These are phyloP conservation scores for Lichtheimia hyalospora DNA, from an alignment of 371 early-diverging fungal species.

Conservation along the genomic window DNA sequence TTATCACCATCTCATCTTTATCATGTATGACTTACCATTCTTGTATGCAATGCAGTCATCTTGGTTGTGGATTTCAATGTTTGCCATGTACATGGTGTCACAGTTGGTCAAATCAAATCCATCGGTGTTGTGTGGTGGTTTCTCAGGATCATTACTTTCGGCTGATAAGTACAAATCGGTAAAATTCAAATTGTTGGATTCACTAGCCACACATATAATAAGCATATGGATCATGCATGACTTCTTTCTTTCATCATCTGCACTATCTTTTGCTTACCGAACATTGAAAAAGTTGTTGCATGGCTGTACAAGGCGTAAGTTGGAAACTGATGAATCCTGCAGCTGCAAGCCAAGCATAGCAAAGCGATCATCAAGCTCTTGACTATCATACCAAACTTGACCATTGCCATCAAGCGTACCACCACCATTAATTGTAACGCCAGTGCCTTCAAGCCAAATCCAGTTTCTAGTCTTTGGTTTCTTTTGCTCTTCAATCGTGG, in stretches of 20 bases:
- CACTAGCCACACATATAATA: not conserved
- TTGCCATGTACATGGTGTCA: not conserved
- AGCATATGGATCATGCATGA: too few species aligned
- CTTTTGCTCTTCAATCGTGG: slow-evolving; percentile 8
- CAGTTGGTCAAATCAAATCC: slow-evolving; percentile 9
- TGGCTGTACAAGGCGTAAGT: slow-evolving; percentile 7
- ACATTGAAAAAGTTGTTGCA: slow-evolving; percentile 17
- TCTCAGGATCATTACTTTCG: slow-evolving; percentile 4
- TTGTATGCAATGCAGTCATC: slow-evolving; percentile 18
- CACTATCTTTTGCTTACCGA: not conserved
- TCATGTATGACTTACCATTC: slow-evolving; percentile 1
- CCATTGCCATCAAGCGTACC: slow-evolving; percentile 13
- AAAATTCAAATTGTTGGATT: slow-evolving; percentile 9
- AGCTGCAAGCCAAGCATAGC: slow-evolving; percentile 10
- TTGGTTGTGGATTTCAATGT: slow-evolving; percentile 12
- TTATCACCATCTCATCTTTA: too few species aligned
- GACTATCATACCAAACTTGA: slow-evolving; percentile 13
- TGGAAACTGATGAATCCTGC: slow-evolving; percentile 6
- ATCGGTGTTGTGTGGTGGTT: slow-evolving; percentile 13
- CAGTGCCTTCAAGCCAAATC: slow-evolving; percentile 15
- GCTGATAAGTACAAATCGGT: slow-evolving; percentile 9
- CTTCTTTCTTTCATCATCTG: too few species aligned
- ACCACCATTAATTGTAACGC: slow-evolving; percentile 10
- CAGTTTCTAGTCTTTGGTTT: slow-evolving; percentile 4
- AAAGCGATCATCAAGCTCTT: slow-evolving; percentile 10